Percentiles rank a stretch among this genome's conserved stretches.
These are phyloP conservation scores for Beauveria australis DNA, from an alignment of 2,329 filamentous ascomycete species.

Conservation along the genomic window DNA sequence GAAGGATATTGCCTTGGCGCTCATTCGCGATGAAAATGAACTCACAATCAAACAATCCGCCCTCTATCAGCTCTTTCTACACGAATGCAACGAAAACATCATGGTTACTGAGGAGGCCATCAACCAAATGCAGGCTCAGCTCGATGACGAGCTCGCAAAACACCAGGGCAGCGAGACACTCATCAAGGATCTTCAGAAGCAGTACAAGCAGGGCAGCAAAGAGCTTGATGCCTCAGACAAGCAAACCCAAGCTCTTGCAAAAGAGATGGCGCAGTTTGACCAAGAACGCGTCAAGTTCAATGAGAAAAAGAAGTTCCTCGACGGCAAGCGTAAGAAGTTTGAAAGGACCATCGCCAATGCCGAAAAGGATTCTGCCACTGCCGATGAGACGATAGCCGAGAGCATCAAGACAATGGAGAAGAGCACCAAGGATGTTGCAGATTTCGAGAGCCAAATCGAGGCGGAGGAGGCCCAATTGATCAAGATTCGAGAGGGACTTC, in stretches of 20 bases:
- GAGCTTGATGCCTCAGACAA: slow-evolving; percentile 79
- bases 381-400: slow-evolving; percentile 68
- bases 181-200: slow-evolving; percentile 82
- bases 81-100: slow-evolving; percentile 83
- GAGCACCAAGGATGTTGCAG: slow-evolving; percentile 63
- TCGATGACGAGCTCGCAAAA: slow-evolving; percentile 83
- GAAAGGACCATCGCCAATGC: slow-evolving; percentile 79
- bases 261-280: slow-evolving; percentile 87
- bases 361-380: slow-evolving; percentile 65
- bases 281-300: slow-evolving; percentile 97
- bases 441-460: slow-evolving; percentile 68
- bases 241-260: slow-evolving; percentile 66
- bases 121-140: slow-evolving; percentile 76
- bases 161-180: slow-evolving; percentile 82
- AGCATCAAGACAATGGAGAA: slow-evolving; percentile 71
- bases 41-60: slow-evolving; percentile 81
- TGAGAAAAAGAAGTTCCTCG: slow-evolving; percentile 92
- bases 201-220: slow-evolving; percentile 73
- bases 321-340: slow-evolving; percentile 86
- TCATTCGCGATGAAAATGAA: slow-evolving; percentile 88
- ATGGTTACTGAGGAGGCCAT: slow-evolving; percentile 84
- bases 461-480: slow-evolving; percentile 74
- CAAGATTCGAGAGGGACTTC: slow-evolving; percentile 76
- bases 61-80: slow-evolving; percentile 84
- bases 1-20: slow-evolving; percentile 88